Evolutionary conservation across 805 yeast species (phyloP), one percentile per base, ranked within the genome.

Genomic region (Candida orba): DNA sequence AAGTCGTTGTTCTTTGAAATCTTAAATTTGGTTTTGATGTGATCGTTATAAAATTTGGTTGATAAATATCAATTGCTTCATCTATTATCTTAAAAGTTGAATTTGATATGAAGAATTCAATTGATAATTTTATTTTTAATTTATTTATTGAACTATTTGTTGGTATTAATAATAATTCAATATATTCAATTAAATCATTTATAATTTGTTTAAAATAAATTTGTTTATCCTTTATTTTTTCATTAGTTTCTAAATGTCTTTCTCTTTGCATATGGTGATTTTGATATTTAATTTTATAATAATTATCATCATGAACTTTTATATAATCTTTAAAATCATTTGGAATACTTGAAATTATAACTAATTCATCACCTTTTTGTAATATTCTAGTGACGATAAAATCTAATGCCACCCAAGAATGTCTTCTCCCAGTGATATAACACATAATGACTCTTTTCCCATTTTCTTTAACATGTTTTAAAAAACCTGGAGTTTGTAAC

Each of bases 381-480:
- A 81, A 60, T 12, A 81, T 63, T 35, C 69, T 64, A 38, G 68
- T 68, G 42, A 84, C 62, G 7, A 77, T 66, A 81, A 85, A 85
- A 59, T 85, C 95, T 24, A 85, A 60, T 1, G 88, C 79, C 10
- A 83, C 87, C 95, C 95, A 85, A 0, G 93, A 81, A 23, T 45
- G 48, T 24, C 48, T 39, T 45, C 48, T 45, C 2, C 48, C 48
- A 3, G 48, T 45, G 6, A 85, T 67, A 56, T 83, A 83, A 25
- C 81, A 78, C 57, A 84, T 56, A 6, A 84, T 67, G 2, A 73
- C 72, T 53, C 89, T 67, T 33, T 65, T 63, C 6, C 51, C 46
- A 29, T 52, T 55, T 6, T 39, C 29, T 32, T 44, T 39, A 7
- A 43, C 32, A 13, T 8, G 43, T 14, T 35, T 18, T 8, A 17